Conservation (phyloP, 371 early-diverging fungal species). For the Mortierella sp. region DNA sequence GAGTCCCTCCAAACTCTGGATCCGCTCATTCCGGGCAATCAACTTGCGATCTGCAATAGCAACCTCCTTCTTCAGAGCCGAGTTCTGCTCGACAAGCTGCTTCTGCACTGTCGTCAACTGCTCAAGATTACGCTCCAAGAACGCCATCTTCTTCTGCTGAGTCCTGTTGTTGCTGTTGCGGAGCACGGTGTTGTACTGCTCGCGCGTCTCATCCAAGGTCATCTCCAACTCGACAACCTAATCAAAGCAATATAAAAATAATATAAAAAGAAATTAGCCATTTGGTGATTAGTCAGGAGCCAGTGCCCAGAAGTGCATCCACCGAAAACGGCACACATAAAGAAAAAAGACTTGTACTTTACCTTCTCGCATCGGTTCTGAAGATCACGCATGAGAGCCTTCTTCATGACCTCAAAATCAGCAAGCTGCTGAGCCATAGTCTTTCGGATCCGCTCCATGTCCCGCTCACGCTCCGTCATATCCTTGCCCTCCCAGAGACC, state of each 20-base stretch:
- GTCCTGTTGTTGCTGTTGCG: slow-evolving; percentile 84
- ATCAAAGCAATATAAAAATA: not conserved
- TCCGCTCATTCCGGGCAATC: slow-evolving; percentile 91
- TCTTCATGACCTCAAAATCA: slow-evolving; percentile 97
- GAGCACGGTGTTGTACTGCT: slow-evolving; percentile 87
- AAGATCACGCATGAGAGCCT: slow-evolving; percentile 94
- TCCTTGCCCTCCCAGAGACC: slow-evolving; percentile 55
- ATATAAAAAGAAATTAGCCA: too few relatives aligned
- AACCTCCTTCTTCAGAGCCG: slow-evolving; percentile 91
- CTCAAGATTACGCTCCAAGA: slow-evolving; percentile 94
- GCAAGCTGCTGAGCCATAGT: slow-evolving; percentile 91
- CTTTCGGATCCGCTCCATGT: slow-evolving; percentile 88
- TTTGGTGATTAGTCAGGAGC: too few relatives aligned
- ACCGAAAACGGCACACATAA: not conserved
- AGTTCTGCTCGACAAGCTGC: slow-evolving; percentile 95
- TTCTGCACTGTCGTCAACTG: slow-evolving; percentile 94
- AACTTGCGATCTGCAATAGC: slow-evolving; percentile 92
- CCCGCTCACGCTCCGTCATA: slow-evolving; percentile 77
- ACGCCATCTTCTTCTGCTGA: slow-evolving; percentile 94
- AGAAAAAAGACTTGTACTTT: not conserved
- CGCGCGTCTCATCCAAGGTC: slow-evolving; percentile 91
- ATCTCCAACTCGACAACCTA: slow-evolving; percentile 91
- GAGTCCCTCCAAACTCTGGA: slow-evolving; percentile 87
- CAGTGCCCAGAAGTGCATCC: not conserved
- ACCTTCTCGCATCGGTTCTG: slow-evolving; percentile 96